Evolutionary conservation across 2,329 filamentous ascomycete species (phyloP).

Genomic region (Fusarium anthophilum): DNA sequence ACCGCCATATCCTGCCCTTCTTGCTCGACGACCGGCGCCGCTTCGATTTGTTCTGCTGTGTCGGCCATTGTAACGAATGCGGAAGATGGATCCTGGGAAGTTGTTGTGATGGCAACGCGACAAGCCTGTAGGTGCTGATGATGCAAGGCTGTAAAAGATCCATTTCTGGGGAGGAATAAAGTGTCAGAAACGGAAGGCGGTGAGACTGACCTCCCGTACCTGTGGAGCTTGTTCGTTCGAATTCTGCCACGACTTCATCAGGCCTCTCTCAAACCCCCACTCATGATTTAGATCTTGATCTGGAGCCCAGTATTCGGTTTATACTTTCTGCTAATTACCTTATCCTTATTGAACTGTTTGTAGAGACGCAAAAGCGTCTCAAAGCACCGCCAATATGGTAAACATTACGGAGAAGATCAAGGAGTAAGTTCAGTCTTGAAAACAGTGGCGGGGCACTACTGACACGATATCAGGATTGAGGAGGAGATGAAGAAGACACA

Average conservation of each 20-base stretch:
- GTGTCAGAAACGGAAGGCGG: constrained; percentile 42
- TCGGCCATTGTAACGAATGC: constrained; percentile 45
- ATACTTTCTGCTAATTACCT: constrained; percentile 13
- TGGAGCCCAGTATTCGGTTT: constrained; percentile 13
- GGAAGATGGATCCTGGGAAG: constrained; percentile 6
- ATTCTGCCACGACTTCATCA: constrained; percentile 44
- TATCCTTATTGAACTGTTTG: constrained; percentile 14
- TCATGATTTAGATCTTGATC: constrained; percentile 37
- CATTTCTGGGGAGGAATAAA: constrained; percentile 29
- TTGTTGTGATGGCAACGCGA: constrained; percentile 37
- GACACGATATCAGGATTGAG: constrained; percentile 79
- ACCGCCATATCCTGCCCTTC: constrained; percentile 47
- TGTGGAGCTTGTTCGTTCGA: constrained; percentile 26
- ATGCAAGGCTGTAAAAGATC: constrained; percentile 42
- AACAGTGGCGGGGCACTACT: constrained; percentile 28
- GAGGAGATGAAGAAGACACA: constrained; percentile 99
- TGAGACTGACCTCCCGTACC: constrained; percentile 30
- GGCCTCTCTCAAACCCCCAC: constrained; percentile 43
- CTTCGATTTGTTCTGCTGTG: constrained; percentile 40
- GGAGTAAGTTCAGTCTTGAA: constrained; percentile 70
- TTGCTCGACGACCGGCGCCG: constrained; percentile 40
- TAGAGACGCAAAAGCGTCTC: constrained; percentile 36
- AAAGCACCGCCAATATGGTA: constrained; percentile 74
- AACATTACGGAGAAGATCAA: constrained; percentile 99
- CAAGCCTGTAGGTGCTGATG: constrained; percentile 27